phyloP scores from a whole-genome alignment of 2,329 filamentous ascomycete genomes.

The Epichloe uncinata region DNA sequence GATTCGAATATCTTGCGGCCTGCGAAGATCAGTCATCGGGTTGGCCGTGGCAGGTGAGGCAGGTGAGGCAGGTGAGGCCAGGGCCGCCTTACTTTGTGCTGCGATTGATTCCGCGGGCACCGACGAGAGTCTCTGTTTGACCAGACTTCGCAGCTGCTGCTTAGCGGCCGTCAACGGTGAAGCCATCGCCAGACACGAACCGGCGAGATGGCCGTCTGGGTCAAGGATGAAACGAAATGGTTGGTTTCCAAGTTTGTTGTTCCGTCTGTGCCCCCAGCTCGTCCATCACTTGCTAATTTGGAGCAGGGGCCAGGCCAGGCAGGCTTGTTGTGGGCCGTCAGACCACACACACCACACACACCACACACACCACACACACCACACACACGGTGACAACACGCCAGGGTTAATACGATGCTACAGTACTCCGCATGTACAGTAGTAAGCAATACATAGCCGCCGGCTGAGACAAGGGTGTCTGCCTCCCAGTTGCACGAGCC shows the following conservation, averaged over 20 bases:
- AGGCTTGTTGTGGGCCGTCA: too few relatives aligned
- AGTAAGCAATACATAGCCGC: too few relatives aligned
- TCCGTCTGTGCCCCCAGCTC: not conserved
- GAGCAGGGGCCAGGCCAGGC: too few relatives aligned
- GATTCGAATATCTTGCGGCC: slow-evolving; percentile 51
- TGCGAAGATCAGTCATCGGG: slow-evolving; percentile 24
- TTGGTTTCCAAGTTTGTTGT: too few relatives aligned
- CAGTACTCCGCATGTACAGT: too few relatives aligned
- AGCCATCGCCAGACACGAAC: slow-evolving; percentile 1
- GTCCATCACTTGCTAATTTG: not conserved
- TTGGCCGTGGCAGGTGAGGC: not conserved
- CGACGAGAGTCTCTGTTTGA: slow-evolving; percentile 51
- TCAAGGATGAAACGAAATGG: too few relatives aligned
- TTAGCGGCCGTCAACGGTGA: slow-evolving; percentile 41
- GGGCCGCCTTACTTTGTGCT: slow-evolving; percentile 60
- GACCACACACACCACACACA: too few relatives aligned
- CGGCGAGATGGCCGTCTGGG: not conserved
- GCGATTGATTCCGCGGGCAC: slow-evolving; percentile 49
- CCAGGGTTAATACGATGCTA: too few relatives aligned
- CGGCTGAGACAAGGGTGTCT: slow-evolving; percentile 13
- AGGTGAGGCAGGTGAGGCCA: too few relatives aligned
- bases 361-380: too few relatives aligned
- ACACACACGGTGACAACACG: too few relatives aligned
- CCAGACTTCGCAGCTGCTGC: slow-evolving; percentile 56
- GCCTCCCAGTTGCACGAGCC: slow-evolving; percentile 15